Percentiles rank a stretch among this genome's conserved stretches.
phyloP scores from a whole-genome alignment of 805 yeast genomes.

The Yarrowia deformans region DNA sequence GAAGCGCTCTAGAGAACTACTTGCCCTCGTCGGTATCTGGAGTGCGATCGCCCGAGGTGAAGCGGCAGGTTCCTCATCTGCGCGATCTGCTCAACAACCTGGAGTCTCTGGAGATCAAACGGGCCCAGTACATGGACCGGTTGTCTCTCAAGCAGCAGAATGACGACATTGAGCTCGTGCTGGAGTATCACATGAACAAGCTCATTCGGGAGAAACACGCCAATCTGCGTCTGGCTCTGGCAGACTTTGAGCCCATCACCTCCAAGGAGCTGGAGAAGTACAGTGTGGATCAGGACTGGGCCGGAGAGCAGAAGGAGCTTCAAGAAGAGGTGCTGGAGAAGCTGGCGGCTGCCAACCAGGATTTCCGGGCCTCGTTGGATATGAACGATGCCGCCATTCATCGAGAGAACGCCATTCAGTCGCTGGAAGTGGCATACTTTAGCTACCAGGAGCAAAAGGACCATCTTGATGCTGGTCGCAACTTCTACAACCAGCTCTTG shows the following conservation, averaged over 20 bases:
- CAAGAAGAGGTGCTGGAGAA: constrained; percentile 54
- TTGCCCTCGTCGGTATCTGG: constrained; percentile 49
- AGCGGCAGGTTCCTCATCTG: constrained; percentile 1
- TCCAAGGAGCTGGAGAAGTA: constrained; percentile 48
- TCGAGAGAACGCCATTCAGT: constrained; percentile 60
- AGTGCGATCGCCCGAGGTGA: constrained; percentile 42
- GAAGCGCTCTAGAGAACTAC: constrained; percentile 46
- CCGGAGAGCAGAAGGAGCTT: constrained; percentile 53
- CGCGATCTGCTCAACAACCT: constrained; percentile 29
- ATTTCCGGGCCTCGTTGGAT: constrained; percentile 43
- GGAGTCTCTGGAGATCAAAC: constrained; percentile 42
- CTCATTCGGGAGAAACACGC: constrained; percentile 12
- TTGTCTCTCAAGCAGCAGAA: constrained; percentile 25
- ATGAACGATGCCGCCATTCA: constrained; percentile 49
- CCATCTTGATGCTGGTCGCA: constrained; percentile 71
- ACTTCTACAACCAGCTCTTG: constrained; percentile 71
- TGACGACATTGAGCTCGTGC: constrained; percentile 22
- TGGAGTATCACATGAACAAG: constrained; percentile 15
- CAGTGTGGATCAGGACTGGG: constrained; percentile 59
- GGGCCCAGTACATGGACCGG: constrained; percentile 44
- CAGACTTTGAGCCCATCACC: constrained; percentile 46
- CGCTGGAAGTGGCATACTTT: constrained; percentile 58
- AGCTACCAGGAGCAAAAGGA: constrained; percentile 63
- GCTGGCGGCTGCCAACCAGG: constrained; percentile 48
- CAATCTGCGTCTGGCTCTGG: neutral